Conservation (phyloP, 148 eudicot species). For the Linanthus parryae region DNA sequence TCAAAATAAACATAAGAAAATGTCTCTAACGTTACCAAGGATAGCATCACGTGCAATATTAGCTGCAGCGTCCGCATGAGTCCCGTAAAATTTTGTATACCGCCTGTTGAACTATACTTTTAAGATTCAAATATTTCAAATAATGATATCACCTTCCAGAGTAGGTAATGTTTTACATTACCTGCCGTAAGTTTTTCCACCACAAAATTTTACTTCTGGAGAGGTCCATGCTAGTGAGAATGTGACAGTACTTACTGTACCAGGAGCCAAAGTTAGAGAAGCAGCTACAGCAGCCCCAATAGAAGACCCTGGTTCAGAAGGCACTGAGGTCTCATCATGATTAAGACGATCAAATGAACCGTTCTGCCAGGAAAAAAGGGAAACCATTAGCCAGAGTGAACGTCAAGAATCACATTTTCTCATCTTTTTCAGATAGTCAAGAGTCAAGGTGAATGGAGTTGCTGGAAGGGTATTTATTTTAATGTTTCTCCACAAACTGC, state of each 20-base stretch:
- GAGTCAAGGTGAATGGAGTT: neutral
- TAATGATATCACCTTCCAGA: neutral
- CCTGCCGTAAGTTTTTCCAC: slow-evolving; percentile 78
- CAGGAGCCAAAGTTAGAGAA: slow-evolving; percentile 62
- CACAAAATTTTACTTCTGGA: slow-evolving; percentile 65
- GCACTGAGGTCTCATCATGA: slow-evolving; percentile 38
- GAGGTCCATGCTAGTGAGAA: slow-evolving; percentile 97
- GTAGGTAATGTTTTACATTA: slow-evolving; percentile 6
- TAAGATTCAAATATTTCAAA: neutral
- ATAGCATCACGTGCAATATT: slow-evolving; percentile 84
- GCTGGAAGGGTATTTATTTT: neutral
- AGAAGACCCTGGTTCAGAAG: slow-evolving; percentile 65
- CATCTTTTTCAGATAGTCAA: neutral
- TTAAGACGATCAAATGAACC: slow-evolving; percentile 74
- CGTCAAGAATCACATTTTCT: neutral
- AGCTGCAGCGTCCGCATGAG: slow-evolving; percentile 60
- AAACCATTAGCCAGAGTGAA: neutral
- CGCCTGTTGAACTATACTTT: slow-evolving; percentile 47
- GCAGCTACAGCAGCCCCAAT: slow-evolving; percentile 97
- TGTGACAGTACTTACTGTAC: slow-evolving; percentile 48
- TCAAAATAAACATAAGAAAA: too few species aligned
- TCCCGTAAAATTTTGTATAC: slow-evolving; percentile 85
- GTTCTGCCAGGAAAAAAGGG: slow-evolving; percentile 32
- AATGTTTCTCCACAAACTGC: neutral
- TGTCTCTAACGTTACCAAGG: too few species aligned